Evolutionary conservation across 1,284 basidiomycete species (phyloP).

Genomic region (Sporisorium iseilematis-ciliati): DNA sequence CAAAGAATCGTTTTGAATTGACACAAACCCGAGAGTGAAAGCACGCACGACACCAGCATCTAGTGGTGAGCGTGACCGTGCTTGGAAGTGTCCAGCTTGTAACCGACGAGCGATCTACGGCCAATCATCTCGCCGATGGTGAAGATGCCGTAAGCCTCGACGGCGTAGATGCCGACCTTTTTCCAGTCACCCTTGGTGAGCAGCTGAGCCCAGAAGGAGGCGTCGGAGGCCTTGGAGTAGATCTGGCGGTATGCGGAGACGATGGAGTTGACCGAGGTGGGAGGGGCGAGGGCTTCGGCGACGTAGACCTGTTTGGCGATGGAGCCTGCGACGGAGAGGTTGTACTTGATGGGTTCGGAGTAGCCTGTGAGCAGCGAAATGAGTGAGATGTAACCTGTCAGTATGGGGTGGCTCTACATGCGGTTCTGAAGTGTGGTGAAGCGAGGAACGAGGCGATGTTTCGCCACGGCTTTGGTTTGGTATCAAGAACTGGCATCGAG

Average conservation of each 20-base stretch:
- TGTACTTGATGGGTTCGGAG: constrained; percentile 62
- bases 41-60: background rate
- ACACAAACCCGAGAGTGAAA: background rate
- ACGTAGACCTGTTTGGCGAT: constrained; percentile 90
- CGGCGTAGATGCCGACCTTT: constrained; percentile 80
- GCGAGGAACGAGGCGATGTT: too few species aligned
- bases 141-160: constrained; percentile 89
- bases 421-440: too few species aligned
- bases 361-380: constrained; percentile 26
- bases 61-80: constrained; percentile 57
- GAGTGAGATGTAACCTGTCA: background rate
- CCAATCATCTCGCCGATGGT: constrained; percentile 71
- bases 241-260: constrained; percentile 80
- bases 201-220: constrained; percentile 79
- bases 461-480: too few species aligned
- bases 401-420: background rate
- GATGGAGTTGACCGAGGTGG: constrained; percentile 77
- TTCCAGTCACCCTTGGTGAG: constrained; percentile 82
- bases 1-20: background rate
- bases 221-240: constrained; percentile 78
- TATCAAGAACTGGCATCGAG: background rate
- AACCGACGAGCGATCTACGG: constrained; percentile 59
- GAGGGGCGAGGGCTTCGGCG: constrained; percentile 86
- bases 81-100: constrained; percentile 59
- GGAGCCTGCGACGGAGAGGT: constrained; percentile 80